Percentiles rank a stretch among this genome's conserved stretches.
Evolutionary conservation across 345 rosid species (phyloP).

Genomic region (Kandelia obovata): DNA sequence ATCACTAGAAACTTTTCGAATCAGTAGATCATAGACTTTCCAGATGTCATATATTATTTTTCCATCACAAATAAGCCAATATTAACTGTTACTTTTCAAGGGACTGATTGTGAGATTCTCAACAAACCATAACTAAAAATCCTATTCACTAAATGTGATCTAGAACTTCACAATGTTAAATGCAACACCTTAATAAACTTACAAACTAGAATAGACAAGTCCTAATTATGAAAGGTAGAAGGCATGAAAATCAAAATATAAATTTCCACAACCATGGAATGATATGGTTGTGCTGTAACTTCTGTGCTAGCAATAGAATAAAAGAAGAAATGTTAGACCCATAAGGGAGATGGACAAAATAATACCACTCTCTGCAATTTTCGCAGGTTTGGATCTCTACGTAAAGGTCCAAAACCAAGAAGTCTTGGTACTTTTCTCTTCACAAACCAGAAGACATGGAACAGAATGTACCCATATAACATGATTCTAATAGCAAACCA

Average conservation of each 20-base stretch:
- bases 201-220: not conserved
- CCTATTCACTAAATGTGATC: too few relatives aligned
- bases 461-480: constrained; percentile 58
- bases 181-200: not conserved
- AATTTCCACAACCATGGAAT: not conserved
- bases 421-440: constrained; percentile 66
- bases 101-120: too few relatives aligned
- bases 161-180: too few relatives aligned
- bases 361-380: constrained; percentile 82
- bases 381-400: constrained; percentile 62
- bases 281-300: not conserved
- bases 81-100: too few relatives aligned
- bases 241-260: not conserved
- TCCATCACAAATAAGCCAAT: too few relatives aligned
- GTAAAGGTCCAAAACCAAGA: constrained; percentile 80
- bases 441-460: constrained; percentile 57
- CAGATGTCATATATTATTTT: too few relatives aligned
- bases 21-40: too few relatives aligned
- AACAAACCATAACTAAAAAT: too few relatives aligned
- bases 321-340: constrained; percentile 3
- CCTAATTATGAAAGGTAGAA: not conserved
- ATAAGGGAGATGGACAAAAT: constrained; percentile 7
- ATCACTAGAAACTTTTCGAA: too few relatives aligned
- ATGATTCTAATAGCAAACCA: constrained; percentile 63
- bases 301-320: not conserved